Conservation (phyloP, 129 eudicot genomes). For the Escallonia rubra region DNA sequence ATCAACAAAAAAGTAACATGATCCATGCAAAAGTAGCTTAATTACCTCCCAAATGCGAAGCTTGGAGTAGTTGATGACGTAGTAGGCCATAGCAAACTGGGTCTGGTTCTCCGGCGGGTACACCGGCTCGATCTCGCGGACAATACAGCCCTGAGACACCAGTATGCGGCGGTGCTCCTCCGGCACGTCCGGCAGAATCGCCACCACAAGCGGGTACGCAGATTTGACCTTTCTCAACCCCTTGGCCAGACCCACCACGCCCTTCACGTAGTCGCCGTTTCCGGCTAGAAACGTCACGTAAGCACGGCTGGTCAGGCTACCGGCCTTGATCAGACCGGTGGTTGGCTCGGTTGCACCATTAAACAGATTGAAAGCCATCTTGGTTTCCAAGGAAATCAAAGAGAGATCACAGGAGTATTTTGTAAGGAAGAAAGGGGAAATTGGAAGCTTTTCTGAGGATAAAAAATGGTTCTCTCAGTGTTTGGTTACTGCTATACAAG, state of each 20-base stretch:
- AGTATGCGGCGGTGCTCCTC: slow-evolving; percentile 27
- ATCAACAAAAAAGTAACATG: no score
- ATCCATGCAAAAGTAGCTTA: neutral
- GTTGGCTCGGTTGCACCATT: neutral
- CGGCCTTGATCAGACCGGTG: slow-evolving; percentile 1
- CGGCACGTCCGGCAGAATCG: slow-evolving; percentile 30
- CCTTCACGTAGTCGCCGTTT: slow-evolving; percentile 27
- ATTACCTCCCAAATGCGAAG: slow-evolving; percentile 37
- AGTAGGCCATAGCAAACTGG: slow-evolving; percentile 26
- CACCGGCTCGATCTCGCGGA: slow-evolving; percentile 27
- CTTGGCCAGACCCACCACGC: slow-evolving; percentile 31
- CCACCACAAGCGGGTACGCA: slow-evolving; percentile 29
- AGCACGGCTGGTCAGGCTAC: slow-evolving; percentile 17
- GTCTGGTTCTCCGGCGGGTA: slow-evolving; percentile 23
- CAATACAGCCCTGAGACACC: slow-evolving; percentile 26
- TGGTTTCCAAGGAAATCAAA: no score
- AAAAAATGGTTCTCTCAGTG: no score
- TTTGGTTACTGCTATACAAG: neutral
- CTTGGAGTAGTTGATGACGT: slow-evolving; percentile 35
- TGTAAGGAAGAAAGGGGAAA: no score
- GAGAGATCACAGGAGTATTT: no score
- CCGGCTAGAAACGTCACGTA: slow-evolving; percentile 34
- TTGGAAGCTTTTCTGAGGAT: no score
- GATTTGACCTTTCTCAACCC: slow-evolving; percentile 22
- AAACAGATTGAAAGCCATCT: neutral